Base-by-base conservation (phyloP, 306 rosid genomes). In the Sesbania bispinosa region DNA sequence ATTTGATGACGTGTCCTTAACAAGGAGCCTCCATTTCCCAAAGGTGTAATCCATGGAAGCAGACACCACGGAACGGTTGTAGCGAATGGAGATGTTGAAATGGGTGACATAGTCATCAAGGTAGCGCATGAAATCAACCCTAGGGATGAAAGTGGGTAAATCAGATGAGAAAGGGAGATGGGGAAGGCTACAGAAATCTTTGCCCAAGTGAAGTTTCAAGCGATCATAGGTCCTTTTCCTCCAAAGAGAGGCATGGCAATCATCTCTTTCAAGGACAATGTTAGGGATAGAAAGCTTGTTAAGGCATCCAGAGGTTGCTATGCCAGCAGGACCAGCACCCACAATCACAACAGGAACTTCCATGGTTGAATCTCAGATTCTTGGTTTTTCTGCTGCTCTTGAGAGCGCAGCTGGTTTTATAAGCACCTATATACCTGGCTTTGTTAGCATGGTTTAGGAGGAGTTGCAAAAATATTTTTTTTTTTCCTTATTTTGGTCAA, bases 261-360 rank as follows among this genome's bases (percentile, higher is more conserved):
- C 88, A 0, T 87, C 85, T 60, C 53, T 85, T 33, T 85, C 88
- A 0, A 87, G 82, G 20, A 85, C 14, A 2, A 83, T 18, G 18
- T 77, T 78, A 26, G 85, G 65, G 3, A 87, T 77, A 0, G 80
- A 80, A 15, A n/a, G 23, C 6, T 15, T 51, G 29, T 14, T 53
- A 0, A 87, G 53, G 62, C 85, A 79, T 8, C 86, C 85, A 1
- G 85, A 73, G 2, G 77, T 60, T 30, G 81, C 88, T 39, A 87
- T 73, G 43, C 92, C 87, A 10, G 83, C 72, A 13, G 89, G 89
- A 6, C 86, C 89, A 3, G 57, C 87, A 3, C 92, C 88, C 0
- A 85, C 69, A 6, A 87, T 72, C 50, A 75, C n/a, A n/a, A n/a
- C n/a, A n/a, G n/a, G n/a, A n/a, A n/a, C n/a, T n/a, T n/a, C n/a